Base-by-base conservation (phyloP, 257 asterid genomes). In the Cynanchum wilfordii region DNA sequence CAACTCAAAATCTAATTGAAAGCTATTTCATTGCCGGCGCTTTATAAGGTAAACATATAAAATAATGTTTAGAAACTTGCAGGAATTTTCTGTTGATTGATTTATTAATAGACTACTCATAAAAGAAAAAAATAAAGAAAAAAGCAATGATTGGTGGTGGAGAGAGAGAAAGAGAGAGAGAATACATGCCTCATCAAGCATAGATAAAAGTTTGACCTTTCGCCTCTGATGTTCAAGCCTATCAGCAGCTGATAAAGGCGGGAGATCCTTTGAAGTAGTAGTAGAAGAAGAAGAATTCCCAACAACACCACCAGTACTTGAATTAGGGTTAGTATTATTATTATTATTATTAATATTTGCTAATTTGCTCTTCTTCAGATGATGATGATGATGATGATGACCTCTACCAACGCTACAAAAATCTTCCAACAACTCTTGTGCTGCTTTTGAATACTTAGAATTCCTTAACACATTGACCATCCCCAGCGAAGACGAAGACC, bases 131-230 rank as follows among this genome's bases (percentile, higher is more conserved):
- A 84, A 56, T 79, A 79, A 85, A 71, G 79, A 76, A 82, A 77
- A 76, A 59, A 55, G 72, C 69, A 78, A 79, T 87, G 84, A 91
- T 85, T 86, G 81, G 90, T 20, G 72, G 47, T 38, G 75, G 78
- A 83, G 71, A 24, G 22, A 17, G 22, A 57, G 40, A 47, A 73
- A 68, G 83, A 38, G 74, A 68, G 64, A 29, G 33, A 49, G 60
- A 29, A 52, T 80, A 86, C 96, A 33, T 87, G 82, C 99, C 98
- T 95, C 99, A 79, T 95, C 98, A 80, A 92, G 98, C 98, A 95
- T 95, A 36, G 98, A 81, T 73, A 92, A 73, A 20, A 95, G 90
- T 92, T 95, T 95, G 96, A 92, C 97, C 96, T 95, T 95, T 78
- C 98, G 84, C 57, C 97, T 79, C 78, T 92, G 98, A 81, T 95